Conservation (phyloP, 768 basidiomycete genomes). For the Leccinum olivaceopallidum region DNA sequence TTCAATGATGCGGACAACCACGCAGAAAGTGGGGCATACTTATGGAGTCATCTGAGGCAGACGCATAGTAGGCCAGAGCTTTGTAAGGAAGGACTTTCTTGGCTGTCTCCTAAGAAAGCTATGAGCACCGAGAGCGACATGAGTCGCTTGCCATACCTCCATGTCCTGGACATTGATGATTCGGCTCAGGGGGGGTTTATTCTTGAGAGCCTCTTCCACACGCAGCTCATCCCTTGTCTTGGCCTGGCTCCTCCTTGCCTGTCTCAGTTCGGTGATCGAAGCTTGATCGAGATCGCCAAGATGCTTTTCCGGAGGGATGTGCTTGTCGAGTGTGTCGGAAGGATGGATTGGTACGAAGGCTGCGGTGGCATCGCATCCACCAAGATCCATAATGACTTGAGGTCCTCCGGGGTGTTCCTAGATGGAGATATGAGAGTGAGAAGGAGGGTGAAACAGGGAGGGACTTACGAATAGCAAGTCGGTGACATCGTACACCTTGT, state of each 20-base stretch:
- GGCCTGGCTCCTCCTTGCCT: constrained; percentile 39
- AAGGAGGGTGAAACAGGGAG: not conserved
- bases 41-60: constrained; percentile 83
- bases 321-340: constrained; percentile 72
- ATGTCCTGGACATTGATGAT: constrained; percentile 81
- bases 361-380: constrained; percentile 79
- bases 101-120: constrained; percentile 58
- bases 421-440: constrained; percentile 11
- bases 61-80: constrained; percentile 82
- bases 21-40: constrained; percentile 45
- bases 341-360: constrained; percentile 85
- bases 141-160: constrained; percentile 50
- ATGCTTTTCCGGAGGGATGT: constrained; percentile 69
- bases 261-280: constrained; percentile 40
- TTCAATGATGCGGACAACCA: constrained; percentile 19
- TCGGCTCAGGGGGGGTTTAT: constrained; percentile 63
- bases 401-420: constrained; percentile 83
- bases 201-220: constrained; percentile 57
- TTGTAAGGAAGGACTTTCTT: constrained; percentile 69
- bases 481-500: constrained; percentile 85
- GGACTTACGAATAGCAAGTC: constrained; percentile 63
- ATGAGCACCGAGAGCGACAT: not conserved
- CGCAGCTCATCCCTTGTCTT: constrained; percentile 73
- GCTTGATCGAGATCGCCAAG: constrained; percentile 61
- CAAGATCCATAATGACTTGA: constrained; percentile 80